phyloP scores from a whole-genome alignment of 2,329 filamentous ascomycete genomes.

The Calonectria honghensis region DNA sequence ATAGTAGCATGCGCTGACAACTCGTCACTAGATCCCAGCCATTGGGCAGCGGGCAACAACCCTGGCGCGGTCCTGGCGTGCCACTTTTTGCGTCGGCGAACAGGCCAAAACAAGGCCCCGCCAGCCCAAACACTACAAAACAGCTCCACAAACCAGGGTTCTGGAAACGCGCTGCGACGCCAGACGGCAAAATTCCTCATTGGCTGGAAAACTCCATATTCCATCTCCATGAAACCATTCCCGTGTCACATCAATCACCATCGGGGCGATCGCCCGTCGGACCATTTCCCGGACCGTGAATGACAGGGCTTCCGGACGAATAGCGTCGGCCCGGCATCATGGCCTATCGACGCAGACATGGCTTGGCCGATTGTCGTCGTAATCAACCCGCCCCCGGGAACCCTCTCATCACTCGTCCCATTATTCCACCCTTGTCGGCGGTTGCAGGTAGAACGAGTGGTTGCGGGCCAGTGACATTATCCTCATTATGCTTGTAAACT shows the following conservation, averaged over 20 bases:
- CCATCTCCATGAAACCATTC: conserved; percentile 9
- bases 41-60: not conserved
- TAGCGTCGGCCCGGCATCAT: not conserved
- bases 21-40: conserved; percentile 10
- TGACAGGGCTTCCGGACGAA: not conserved
- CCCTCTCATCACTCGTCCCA: conserved; percentile 19
- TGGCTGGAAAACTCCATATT: conserved; percentile 1
- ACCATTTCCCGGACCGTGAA: conserved; percentile 7
- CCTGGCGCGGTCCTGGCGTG: conserved; percentile 17
- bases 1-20: not conserved
- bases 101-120: conserved; percentile 25
- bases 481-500: conserved; percentile 22
- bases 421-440: not conserved
- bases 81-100: conserved; percentile 35
- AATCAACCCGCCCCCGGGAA: conserved; percentile 3
- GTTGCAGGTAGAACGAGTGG: conserved; percentile 24
- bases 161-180: not conserved
- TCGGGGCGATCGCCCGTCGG: conserved; percentile 16
- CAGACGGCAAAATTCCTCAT: conserved; percentile 12
- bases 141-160: conserved; percentile 15
- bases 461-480: conserved; percentile 1
- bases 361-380: conserved; percentile 5
- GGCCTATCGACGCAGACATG: not conserved
- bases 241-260: not conserved
- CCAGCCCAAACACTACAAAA: conserved; percentile 38